Evolutionary conservation across 176 grass and related monocot genomes (phyloP), one percentile per base, ranked within the genome.

Genomic region (Cenchrus fungigraminus): DNA sequence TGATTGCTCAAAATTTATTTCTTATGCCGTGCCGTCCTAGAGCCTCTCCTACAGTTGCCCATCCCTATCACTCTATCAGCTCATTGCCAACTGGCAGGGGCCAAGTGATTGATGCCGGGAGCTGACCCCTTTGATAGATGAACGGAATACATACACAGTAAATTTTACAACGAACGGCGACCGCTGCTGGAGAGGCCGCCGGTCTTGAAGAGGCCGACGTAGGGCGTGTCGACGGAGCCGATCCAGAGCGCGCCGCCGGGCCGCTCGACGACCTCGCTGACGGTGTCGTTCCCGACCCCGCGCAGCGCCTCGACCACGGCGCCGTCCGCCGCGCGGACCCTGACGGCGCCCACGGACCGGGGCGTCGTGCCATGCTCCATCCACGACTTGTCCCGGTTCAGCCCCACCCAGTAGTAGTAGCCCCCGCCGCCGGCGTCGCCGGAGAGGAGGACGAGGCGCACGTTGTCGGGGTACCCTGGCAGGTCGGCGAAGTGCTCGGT

Each of bases 381-480:
- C 14, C 64, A 83, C 31, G 81, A 20, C 88, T 89, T 98, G 31
- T 92, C 86, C 4, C 80, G 63, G 85, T 86, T 95, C 4, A 98
- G 75, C 9, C 87, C 96, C 7, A 95, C 88, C 96, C 96, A 98
- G 74, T 92, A 98, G 25, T 32, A 15, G 5, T 9, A 1, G 4
- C 32, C 0, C 0, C 82, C 91, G 7, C 78, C 93, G n/a, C 10
- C 60, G 29, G 0, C 82, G 74, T 11, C 14, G 52, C 52, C 86
- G 59, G 80, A 40, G 37, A 40, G 37, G 37, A 40, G 87, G 71
- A 25, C 86, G 28, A 65, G 87, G 71, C 87, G 90, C 54, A 98
- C 86, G 86, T 95, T 98, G 79, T 98, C 96, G 0, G 96, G 96
- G 83, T 95, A 98, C 4, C 96, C 93, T 2, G 93, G 96, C 10